phyloP scores from a whole-genome alignment of 164 flowering plant genomes.

The Aristolochia fimbriata region DNA sequence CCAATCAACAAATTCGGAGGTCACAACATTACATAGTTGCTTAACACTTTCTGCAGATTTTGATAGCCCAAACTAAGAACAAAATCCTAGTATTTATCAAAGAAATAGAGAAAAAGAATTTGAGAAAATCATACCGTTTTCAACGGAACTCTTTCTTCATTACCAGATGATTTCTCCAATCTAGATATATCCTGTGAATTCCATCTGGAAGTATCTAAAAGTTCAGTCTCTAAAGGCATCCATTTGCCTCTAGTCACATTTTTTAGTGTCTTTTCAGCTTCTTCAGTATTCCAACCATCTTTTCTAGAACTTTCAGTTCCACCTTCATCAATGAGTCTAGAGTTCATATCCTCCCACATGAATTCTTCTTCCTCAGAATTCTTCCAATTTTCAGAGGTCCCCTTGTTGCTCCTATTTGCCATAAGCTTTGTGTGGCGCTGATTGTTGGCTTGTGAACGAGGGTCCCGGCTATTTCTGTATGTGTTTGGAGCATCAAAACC shows the following conservation, averaged over 20 bases:
- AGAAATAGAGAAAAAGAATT: neutral
- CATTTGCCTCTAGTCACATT: constrained; percentile 12
- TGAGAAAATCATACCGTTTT: constrained; percentile 4
- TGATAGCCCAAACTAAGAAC: neutral
- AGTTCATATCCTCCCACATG: constrained; percentile 69
- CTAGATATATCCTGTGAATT: neutral
- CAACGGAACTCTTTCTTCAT: constrained; percentile 1
- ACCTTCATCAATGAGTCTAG: constrained; percentile 36
- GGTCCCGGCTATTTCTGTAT: constrained; percentile 7
- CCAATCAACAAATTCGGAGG: neutral
- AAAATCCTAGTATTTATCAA: neutral
- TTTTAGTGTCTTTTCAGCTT: constrained; percentile 37
- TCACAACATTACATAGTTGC: neutral
- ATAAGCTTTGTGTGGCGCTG: constrained; percentile 15
- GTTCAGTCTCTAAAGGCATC: constrained; percentile 6
- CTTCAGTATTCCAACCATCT: constrained; percentile 39
- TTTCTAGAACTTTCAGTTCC: constrained; percentile 27
- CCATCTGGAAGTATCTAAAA: constrained; percentile 5
- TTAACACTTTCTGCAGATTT: neutral
- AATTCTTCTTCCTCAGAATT: constrained; percentile 93
- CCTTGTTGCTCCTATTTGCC: constrained; percentile 22
- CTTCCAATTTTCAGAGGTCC: constrained; percentile 56
- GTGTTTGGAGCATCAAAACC: constrained; percentile 25
- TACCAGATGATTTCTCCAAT: constrained; percentile 8
- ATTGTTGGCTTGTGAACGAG: constrained; percentile 22